These are phyloP conservation scores for Xerocomus spinulosus DNA, from an alignment of 768 basidiomycete species.

Conservation along the genomic window DNA sequence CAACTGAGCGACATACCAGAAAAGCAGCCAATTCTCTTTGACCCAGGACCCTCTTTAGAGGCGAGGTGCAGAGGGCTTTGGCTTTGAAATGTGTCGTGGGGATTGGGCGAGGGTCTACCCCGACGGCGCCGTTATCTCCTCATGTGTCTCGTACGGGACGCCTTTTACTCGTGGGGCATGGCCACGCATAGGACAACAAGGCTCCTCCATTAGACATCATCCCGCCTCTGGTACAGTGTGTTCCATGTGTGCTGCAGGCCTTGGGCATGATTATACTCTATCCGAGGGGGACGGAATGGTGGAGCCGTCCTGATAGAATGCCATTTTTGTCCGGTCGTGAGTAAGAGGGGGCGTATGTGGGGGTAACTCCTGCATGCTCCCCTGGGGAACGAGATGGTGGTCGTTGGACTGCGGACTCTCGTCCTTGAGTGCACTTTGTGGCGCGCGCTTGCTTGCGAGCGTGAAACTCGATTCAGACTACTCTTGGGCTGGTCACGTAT, in stretches of 20 bases:
- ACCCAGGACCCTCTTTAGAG: conserved; percentile 40
- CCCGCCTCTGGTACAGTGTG: too few relatives aligned
- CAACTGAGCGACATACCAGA: conserved; percentile 65
- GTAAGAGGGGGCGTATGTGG: too few relatives aligned
- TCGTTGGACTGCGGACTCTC: neutral
- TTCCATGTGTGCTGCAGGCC: too few relatives aligned
- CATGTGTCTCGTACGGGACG: conserved; percentile 11
- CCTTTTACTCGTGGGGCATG: too few relatives aligned
- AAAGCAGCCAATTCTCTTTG: conserved; percentile 37
- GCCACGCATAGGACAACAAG: neutral
- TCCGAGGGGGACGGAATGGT: too few relatives aligned
- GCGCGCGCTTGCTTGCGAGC: conserved; percentile 12
- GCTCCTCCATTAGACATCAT: too few relatives aligned
- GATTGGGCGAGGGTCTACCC: conserved; percentile 38
- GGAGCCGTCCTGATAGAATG: too few relatives aligned
- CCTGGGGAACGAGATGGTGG: conserved; percentile 20
- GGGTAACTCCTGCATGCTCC: too few relatives aligned
- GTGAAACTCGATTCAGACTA: conserved; percentile 35
- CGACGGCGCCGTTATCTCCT: conserved; percentile 10
- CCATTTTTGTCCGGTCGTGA: too few relatives aligned
- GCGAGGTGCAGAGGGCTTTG: conserved; percentile 14
- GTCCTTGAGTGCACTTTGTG: conserved; percentile 30
- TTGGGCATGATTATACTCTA: too few relatives aligned
- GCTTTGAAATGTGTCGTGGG: conserved; percentile 55
- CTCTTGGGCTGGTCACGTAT: conserved; percentile 25